phyloP scores from a whole-genome alignment of 2,329 filamentous ascomycete genomes.

The Dothideomycetes sp. region DNA sequence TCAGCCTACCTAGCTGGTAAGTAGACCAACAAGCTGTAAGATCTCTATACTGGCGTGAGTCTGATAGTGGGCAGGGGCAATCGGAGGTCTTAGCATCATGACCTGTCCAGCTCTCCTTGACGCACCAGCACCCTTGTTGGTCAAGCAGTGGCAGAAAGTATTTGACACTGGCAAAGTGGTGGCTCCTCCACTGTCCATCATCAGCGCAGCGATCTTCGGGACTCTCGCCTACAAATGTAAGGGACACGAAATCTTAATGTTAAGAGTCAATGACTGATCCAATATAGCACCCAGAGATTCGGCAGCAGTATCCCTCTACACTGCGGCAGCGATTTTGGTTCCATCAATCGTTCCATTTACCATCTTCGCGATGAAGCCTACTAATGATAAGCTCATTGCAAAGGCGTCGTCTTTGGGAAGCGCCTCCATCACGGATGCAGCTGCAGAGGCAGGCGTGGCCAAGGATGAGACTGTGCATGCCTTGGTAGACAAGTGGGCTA shows the following conservation, averaged over 20 bases:
- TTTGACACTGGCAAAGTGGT: conserved; percentile 29
- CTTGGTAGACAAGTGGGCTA: conserved; percentile 44
- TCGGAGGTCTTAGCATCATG: conserved; percentile 4
- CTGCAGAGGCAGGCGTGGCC: conserved; percentile 25
- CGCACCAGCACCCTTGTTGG: conserved; percentile 43
- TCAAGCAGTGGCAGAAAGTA: conserved; percentile 42
- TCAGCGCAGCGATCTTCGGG: conserved; percentile 31
- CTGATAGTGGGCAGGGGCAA: too few species aligned
- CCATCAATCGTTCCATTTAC: conserved; percentile 43
- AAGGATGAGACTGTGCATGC: conserved; percentile 37
- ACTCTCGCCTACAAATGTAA: conserved; percentile 36
- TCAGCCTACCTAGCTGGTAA: conserved; percentile 35
- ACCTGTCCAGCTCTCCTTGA: conserved; percentile 42
- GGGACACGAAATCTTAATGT: too few species aligned
- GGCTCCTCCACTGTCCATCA: conserved; percentile 28
- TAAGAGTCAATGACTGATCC: conserved; percentile 7
- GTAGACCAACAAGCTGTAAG: too few species aligned
- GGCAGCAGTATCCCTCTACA: conserved; percentile 32
- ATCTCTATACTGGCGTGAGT: too few species aligned
- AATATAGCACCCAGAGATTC: conserved; percentile 18
- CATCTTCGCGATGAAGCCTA: conserved; percentile 31
- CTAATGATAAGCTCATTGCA: conserved; percentile 38
- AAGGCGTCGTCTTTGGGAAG: conserved; percentile 30
- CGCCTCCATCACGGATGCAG: conserved; percentile 26
- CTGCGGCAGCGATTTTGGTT: conserved; percentile 34